Evolutionary conservation across 139 green algal genomes (phyloP).

Genomic region (Coelastrella sp.): DNA sequence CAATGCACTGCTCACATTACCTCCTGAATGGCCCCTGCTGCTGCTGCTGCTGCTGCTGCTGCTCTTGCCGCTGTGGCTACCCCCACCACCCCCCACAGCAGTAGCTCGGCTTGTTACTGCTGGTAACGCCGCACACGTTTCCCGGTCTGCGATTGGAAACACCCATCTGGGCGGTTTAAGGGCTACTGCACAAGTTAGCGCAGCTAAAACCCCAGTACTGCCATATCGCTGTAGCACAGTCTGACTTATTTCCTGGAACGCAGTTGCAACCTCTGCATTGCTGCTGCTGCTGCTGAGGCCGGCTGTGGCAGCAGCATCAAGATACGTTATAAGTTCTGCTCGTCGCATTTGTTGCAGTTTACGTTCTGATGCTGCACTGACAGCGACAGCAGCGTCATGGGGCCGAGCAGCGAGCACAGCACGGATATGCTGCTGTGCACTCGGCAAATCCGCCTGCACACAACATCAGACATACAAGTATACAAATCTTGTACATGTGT

Average conservation of each 20-base stretch:
- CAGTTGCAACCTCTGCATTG: not conserved
- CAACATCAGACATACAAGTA: too few relatives aligned
- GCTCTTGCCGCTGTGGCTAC: not conserved
- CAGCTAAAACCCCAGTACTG: conserved; percentile 32
- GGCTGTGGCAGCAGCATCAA: not conserved
- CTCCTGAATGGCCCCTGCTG: conserved; percentile 25
- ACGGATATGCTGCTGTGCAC: conserved; percentile 48
- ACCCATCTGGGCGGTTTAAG: conserved; percentile 20
- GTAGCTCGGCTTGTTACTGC: not conserved
- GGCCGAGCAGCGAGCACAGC: conserved; percentile 55
- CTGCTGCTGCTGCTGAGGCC: conserved; percentile 9
- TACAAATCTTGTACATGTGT: too few relatives aligned
- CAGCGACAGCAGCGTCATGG: conserved; percentile 61
- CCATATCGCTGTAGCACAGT: conserved; percentile 14
- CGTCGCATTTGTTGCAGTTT: conserved; percentile 58
- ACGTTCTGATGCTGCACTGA: conserved; percentile 59
- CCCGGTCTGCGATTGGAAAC: conserved; percentile 28
- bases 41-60: not conserved
- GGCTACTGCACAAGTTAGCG: conserved; percentile 33
- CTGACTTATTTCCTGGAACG: conserved; percentile 1
- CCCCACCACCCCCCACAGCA: not conserved
- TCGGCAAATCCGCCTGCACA: conserved; percentile 59
- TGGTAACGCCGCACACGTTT: conserved; percentile 3
- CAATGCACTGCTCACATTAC: conserved; percentile 32
- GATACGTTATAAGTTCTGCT: conserved; percentile 37